phyloP scores from a whole-genome alignment of 805 yeast genomes.

The Zygosaccharomyces kombuchaensis region DNA sequence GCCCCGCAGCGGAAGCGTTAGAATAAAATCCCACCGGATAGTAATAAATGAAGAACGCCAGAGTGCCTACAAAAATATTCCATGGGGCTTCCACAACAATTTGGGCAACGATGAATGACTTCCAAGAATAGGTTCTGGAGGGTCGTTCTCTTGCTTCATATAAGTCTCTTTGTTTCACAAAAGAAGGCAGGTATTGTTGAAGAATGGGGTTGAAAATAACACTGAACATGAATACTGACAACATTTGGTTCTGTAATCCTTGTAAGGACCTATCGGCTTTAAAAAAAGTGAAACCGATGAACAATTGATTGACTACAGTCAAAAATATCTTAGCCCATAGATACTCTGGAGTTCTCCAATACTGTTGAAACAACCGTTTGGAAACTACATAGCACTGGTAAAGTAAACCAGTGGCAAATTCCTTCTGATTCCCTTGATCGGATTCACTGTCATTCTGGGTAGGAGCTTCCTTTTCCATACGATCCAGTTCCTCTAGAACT shows the following conservation, averaged over 20 bases:
- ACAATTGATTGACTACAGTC: conserved; percentile 51
- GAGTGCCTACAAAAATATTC: conserved; percentile 57
- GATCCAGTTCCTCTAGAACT: conserved; percentile 54
- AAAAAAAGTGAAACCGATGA: conserved; percentile 72
- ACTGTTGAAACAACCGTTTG: conserved; percentile 55
- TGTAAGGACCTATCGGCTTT: conserved; percentile 59
- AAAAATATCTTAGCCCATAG: conserved; percentile 57
- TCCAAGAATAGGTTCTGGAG: conserved; percentile 66
- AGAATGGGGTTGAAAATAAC: conserved; percentile 52
- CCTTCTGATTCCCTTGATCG: conserved; percentile 31
- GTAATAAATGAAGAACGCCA: conserved; percentile 59
- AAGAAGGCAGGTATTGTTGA: conserved; percentile 62
- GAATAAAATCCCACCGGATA: conserved; percentile 65
- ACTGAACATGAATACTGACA: conserved; percentile 65
- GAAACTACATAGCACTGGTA: conserved; percentile 46
- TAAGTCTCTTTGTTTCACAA: conserved; percentile 55
- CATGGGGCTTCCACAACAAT: conserved; percentile 64
- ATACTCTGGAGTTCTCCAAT: conserved; percentile 63
- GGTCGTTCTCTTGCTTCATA: conserved; percentile 74
- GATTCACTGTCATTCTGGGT: conserved; percentile 32
- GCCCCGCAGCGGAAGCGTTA: conserved; percentile 53
- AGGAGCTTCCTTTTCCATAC: conserved; percentile 58
- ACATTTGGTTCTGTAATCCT: conserved; percentile 80
- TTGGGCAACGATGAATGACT: conserved; percentile 56
- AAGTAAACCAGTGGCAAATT: conserved; percentile 42